Conservation (phyloP, 257 asterid species). For the Lycium barbarum region DNA sequence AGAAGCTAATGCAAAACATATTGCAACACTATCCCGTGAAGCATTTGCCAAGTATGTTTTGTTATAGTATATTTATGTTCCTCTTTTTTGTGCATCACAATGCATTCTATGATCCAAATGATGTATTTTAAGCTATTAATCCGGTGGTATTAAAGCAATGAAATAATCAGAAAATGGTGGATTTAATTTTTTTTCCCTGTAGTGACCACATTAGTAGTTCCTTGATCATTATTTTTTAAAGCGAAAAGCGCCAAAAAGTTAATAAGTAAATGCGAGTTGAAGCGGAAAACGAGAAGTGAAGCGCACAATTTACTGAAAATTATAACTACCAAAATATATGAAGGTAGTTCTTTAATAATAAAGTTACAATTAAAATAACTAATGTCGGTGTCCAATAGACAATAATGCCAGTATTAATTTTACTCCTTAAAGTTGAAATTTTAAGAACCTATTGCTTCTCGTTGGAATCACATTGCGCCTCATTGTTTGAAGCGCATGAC, state of each 20-base stretch:
- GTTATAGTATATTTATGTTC: neutral
- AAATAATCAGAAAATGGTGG: slow-evolving; percentile 8
- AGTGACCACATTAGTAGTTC: neutral
- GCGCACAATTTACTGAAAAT: neutral
- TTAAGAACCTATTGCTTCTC: neutral
- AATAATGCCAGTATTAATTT: too few relatives aligned
- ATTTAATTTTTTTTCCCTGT: neutral
- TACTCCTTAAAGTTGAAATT: slow-evolving; percentile 14
- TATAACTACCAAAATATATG: neutral
- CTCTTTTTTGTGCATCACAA: neutral
- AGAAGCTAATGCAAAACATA: slow-evolving; percentile 66
- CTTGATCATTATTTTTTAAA: neutral
- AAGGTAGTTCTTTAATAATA: neutral
- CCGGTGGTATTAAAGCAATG: neutral
- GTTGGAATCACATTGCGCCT: neutral
- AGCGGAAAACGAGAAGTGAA: slow-evolving; percentile 17
- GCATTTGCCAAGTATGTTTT: slow-evolving; percentile 58
- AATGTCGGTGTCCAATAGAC: neutral
- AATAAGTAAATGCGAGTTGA: neutral
- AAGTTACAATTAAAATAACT: neutral
- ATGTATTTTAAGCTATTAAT: slow-evolving; percentile 3
- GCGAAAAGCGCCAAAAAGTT: neutral
- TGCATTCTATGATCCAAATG: neutral
- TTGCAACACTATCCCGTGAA: slow-evolving; percentile 61
- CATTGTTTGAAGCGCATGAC: neutral